phyloP scores from a whole-genome alignment of 2,329 filamentous ascomycete genomes.

The Massarina eburnea region DNA sequence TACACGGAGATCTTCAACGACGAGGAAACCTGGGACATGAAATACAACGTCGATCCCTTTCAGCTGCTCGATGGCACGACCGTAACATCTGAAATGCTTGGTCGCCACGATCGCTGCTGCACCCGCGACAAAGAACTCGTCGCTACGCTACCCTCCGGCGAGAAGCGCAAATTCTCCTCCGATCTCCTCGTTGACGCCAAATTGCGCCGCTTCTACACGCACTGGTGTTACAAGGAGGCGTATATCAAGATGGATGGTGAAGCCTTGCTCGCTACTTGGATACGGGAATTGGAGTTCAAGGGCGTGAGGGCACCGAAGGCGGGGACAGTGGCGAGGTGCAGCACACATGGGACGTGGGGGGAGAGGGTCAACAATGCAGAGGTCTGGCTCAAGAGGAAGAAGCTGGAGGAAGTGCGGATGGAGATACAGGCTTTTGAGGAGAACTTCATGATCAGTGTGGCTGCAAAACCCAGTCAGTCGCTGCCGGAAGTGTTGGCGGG shows the following conservation, averaged over 20 bases:
- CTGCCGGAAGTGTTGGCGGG: conserved; percentile 43
- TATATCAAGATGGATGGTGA: conserved; percentile 84
- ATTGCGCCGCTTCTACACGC: conserved; percentile 71
- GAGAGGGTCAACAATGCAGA: conserved; percentile 52
- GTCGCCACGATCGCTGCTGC: conserved; percentile 48
- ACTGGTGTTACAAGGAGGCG: conserved; percentile 78
- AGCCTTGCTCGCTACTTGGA: conserved; percentile 72
- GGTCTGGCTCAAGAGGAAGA: conserved; percentile 51
- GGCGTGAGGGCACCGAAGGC: conserved; percentile 60
- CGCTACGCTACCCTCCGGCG: conserved; percentile 39
- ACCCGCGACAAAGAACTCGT: conserved; percentile 41
- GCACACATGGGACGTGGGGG: conserved; percentile 49
- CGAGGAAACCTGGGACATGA: conserved; percentile 64
- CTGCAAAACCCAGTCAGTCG: conserved; percentile 43
- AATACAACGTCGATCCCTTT: conserved; percentile 52
- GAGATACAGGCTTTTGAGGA: conserved; percentile 61
- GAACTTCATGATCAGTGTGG: conserved; percentile 61
- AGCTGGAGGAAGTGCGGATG: conserved; percentile 56
- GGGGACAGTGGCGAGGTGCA: conserved; percentile 46
- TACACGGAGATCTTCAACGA: conserved; percentile 70
- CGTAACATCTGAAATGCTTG: conserved; percentile 44
- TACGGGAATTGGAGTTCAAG: conserved; percentile 69
- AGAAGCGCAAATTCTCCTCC: conserved; percentile 42
- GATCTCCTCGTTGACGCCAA: conserved; percentile 60
- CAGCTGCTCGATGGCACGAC: conserved; percentile 48